These are phyloP conservation scores for Vaccinium darrowii DNA, from an alignment of 148 eudicot genomes.

Conservation along the genomic window DNA sequence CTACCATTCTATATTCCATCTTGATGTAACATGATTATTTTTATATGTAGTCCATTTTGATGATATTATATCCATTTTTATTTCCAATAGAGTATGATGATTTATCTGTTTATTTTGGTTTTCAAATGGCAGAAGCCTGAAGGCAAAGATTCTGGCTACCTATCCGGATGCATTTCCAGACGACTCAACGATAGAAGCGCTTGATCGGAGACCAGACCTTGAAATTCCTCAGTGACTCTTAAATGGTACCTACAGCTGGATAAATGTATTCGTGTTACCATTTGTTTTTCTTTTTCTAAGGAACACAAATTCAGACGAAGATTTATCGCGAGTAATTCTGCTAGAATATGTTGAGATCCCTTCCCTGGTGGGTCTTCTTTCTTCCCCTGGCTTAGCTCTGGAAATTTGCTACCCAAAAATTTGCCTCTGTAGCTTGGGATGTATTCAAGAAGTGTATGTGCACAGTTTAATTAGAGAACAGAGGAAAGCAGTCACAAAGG, in stretches of 20 bases:
- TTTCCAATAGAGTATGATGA: neutral
- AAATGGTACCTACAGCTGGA: neutral
- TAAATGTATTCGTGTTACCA: neutral
- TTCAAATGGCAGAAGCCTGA: conserved; percentile 57
- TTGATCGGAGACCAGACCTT: conserved; percentile 81
- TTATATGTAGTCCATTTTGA: neutral
- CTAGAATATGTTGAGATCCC: neutral
- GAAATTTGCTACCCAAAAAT: neutral
- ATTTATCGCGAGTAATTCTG: neutral
- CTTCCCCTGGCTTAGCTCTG: neutral
- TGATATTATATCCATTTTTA: neutral
- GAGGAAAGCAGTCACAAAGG: neutral
- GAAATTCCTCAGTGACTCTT: conserved; percentile 45
- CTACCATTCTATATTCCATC: neutral
- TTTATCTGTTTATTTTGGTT: conserved; percentile 4
- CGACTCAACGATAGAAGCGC: conserved; percentile 54
- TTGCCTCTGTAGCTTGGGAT: neutral
- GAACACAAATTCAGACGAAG: neutral
- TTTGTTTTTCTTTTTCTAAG: neutral
- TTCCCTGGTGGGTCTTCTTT: neutral
- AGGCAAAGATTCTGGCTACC: conserved; percentile 61
- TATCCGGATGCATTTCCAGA: conserved; percentile 93
- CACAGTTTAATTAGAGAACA: neutral
- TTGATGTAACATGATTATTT: neutral
- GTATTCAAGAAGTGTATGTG: neutral